These are phyloP conservation scores for Pelargonium myrrhifolium DNA, from an alignment of 441 rosid genomes.

Conservation along the genomic window DNA sequence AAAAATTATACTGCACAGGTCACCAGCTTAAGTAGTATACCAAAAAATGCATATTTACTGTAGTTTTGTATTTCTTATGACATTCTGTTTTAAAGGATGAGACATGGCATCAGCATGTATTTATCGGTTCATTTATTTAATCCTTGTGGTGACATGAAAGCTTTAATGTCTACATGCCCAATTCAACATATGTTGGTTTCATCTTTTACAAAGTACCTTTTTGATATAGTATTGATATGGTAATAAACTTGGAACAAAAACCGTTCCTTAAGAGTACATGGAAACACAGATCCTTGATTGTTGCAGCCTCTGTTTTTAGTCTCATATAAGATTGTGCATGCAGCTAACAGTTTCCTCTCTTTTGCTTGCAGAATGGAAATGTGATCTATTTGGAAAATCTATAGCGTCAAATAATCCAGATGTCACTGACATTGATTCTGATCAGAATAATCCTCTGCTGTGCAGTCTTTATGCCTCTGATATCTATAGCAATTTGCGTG, in stretches of 20 bases:
- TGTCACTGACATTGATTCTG: slow-evolving; percentile 47
- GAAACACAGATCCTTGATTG: too few species aligned
- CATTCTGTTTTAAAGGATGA: slow-evolving; percentile 4
- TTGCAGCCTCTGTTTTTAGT: too few species aligned
- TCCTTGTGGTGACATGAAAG: too few species aligned
- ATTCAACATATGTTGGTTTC: too few species aligned
- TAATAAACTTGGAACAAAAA: too few species aligned
- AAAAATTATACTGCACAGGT: not conserved
- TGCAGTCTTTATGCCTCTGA: slow-evolving; percentile 66
- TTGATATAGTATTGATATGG: too few species aligned
- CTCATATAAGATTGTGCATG: not conserved
- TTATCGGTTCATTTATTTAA: too few species aligned
- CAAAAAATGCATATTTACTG: not conserved
- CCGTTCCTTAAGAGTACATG: too few species aligned
- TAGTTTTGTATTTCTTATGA: not conserved
- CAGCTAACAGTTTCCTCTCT: slow-evolving; percentile 19
- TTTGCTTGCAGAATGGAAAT: slow-evolving; percentile 35
- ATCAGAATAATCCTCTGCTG: slow-evolving; percentile 48
- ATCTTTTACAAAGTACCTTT: too few species aligned
- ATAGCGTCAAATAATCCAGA: slow-evolving; percentile 30
- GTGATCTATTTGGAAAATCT: slow-evolving; percentile 23
- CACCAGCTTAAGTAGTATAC: not conserved
- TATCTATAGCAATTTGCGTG: slow-evolving; percentile 47
- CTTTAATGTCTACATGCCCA: too few species aligned
- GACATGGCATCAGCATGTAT: not conserved